Evolutionary conservation across 1,284 basidiomycete genomes (phyloP), one percentile per base, ranked within the genome.

Genomic region (Cryptococcus deneoformans): DNA sequence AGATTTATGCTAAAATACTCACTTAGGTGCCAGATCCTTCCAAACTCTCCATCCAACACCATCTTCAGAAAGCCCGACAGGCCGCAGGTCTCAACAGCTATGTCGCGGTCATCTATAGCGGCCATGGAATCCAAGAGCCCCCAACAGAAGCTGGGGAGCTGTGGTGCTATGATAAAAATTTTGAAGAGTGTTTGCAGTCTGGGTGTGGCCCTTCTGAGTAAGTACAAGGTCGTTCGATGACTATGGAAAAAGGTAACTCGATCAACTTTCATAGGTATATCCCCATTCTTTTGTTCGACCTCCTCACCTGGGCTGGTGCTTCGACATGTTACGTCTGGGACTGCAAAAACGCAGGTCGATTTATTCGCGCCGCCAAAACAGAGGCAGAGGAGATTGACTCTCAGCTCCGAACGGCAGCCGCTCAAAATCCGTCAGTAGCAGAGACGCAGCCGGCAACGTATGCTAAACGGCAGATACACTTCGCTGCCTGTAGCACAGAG

Each of bases 291-390:
- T 54, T 73, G 3, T 73, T 71, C 57, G 71, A 73, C 49, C 40
- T 70, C 12, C 46, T 73, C 39, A 68, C 67, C 16, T 73, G 71
- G 71, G 65, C 69, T 1, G 71, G 69, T 10, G 61, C 69, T 0
- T 65, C 68, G 3, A 66, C 68, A 9, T 71, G 69, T 46, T 73
- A 66, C 51, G 64, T 73, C 24, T 73, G 71, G 71, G 71, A 73
- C 56, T 69, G 65, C 42, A 63, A 66, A 38, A 48, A 68, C 50
- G 65, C 71, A 16, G 67, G 69, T 24, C 64, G 71, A 12, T 66
- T 73, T 59, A 67, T 73, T 42, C 55, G 55, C 36, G 64, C 65
- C 46, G 71, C 71, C 7, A 39, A 52, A 6, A 54, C 60, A 24
- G 69, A 71, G 56, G 67, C 69, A 3, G 64, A 62, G 11, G 69